phyloP scores from a whole-genome alignment of 2,329 filamentous ascomycete genomes.

The Ophioceras dolichostomum region DNA sequence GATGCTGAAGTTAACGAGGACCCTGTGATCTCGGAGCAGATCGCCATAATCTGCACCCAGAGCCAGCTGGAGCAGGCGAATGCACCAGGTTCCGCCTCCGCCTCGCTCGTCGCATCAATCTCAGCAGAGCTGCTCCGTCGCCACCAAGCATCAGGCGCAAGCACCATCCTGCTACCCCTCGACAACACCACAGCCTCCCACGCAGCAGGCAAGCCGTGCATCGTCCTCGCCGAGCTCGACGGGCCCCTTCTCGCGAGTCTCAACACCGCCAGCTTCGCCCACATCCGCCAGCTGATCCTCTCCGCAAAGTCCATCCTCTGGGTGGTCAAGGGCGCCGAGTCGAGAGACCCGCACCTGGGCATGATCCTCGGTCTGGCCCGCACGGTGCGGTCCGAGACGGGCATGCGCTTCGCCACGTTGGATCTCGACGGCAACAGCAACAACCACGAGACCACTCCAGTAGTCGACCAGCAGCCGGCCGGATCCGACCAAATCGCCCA shows the following conservation, averaged over 20 bases:
- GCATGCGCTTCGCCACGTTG: constrained; percentile 19
- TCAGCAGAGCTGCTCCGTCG: constrained; percentile 3
- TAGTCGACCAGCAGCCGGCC: too few relatives aligned
- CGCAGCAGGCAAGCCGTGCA: constrained; percentile 6
- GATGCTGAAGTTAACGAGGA: too few relatives aligned
- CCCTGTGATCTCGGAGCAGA: constrained; percentile 3
- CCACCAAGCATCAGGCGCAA: too few relatives aligned
- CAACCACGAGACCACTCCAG: constrained; percentile 8
- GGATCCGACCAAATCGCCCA: constrained; percentile 1
- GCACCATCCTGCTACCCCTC: too few relatives aligned
- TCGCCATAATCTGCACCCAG: constrained; percentile 4
- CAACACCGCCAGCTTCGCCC: constrained; percentile 5
- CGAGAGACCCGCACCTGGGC: constrained; percentile 17
- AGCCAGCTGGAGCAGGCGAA: background rate
- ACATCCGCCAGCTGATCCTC: constrained; percentile 11
- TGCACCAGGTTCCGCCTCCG: too few relatives aligned
- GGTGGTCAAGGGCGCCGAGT: constrained; percentile 20
- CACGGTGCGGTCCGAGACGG: constrained; percentile 19
- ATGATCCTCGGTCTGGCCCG: constrained; percentile 20
- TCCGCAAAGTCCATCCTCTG: constrained; percentile 18
- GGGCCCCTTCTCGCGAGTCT: constrained; percentile 9
- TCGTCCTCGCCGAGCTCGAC: constrained; percentile 13
- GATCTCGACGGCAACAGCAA: constrained; percentile 9
- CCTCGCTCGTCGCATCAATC: constrained; percentile 7
- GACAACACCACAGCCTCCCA: background rate